These are phyloP conservation scores for Chaetomium strumarium DNA, from an alignment of 2,329 filamentous ascomycete genomes.

Conservation along the genomic window DNA sequence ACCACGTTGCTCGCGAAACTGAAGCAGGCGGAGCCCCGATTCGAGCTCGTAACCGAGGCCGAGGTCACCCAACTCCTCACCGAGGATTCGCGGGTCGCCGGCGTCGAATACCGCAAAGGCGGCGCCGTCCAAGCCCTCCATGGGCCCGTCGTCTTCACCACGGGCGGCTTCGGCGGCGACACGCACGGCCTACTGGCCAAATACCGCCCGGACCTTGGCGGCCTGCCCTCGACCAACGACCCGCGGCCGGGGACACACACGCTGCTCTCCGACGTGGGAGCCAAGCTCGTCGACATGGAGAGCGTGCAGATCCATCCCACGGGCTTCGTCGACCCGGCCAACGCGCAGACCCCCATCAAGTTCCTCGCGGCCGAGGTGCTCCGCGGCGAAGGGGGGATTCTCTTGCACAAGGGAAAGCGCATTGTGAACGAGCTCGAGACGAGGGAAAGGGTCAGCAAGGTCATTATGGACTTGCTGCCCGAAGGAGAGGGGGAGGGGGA, in stretches of 20 bases:
- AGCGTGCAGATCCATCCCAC: slow-evolving; percentile 61
- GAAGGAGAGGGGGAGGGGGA: slow-evolving; percentile 19
- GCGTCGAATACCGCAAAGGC: slow-evolving; percentile 43
- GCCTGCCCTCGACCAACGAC: slow-evolving; percentile 59
- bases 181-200: slow-evolving; percentile 48
- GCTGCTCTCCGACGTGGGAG: slow-evolving; percentile 36
- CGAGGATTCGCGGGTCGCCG: slow-evolving; percentile 33
- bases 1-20: slow-evolving; percentile 47
- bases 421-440: slow-evolving; percentile 61
- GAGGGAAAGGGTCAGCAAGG: slow-evolving; percentile 49
- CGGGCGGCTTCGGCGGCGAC: slow-evolving; percentile 59
- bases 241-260: slow-evolving; percentile 48
- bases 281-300: slow-evolving; percentile 45
- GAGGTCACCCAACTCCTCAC: slow-evolving; percentile 47
- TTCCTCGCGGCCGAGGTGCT: slow-evolving; percentile 60
- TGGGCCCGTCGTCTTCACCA: slow-evolving; percentile 54
- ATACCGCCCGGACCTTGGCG: slow-evolving; percentile 53
- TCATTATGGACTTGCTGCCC: slow-evolving; percentile 40
- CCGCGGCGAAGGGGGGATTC: slow-evolving; percentile 55
- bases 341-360: slow-evolving; percentile 44
- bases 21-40: slow-evolving; percentile 38
- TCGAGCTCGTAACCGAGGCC: slow-evolving; percentile 46
- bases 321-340: slow-evolving; percentile 53
- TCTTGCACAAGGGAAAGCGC: slow-evolving; percentile 44
- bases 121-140: slow-evolving; percentile 35